Evolutionary conservation across 2,329 filamentous ascomycete species (phyloP).

Genomic region (Paecilomyces variotii): DNA sequence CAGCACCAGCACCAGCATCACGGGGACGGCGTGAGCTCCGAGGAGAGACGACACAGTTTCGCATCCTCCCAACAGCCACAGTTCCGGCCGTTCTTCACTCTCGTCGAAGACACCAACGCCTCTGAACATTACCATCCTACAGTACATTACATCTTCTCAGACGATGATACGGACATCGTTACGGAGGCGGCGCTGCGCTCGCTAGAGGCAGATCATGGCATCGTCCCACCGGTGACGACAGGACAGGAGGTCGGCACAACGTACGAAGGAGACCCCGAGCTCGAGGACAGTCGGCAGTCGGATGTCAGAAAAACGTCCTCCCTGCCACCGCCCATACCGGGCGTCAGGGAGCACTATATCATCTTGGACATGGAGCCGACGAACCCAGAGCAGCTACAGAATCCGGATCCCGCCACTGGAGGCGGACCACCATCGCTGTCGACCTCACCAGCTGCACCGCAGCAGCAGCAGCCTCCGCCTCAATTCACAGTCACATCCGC

Average conservation of each 20-base stretch:
- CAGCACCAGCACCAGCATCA: slow-evolving; percentile 3
- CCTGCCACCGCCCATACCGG: slow-evolving; percentile 40
- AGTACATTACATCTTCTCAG: slow-evolving; percentile 86
- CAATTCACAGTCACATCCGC: slow-evolving; percentile 56
- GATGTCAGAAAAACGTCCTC: slow-evolving; percentile 21
- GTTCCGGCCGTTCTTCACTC: slow-evolving; percentile 77
- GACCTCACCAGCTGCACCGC: slow-evolving; percentile 14
- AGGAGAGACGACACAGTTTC: slow-evolving; percentile 11
- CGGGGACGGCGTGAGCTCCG: slow-evolving; percentile 1
- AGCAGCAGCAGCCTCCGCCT: slow-evolving; percentile 33
- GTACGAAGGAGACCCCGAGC: slow-evolving; percentile 1
- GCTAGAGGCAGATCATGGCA: slow-evolving; percentile 40
- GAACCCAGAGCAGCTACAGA: slow-evolving; percentile 4
- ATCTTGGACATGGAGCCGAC: slow-evolving; percentile 46
- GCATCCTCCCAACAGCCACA: slow-evolving; percentile 26
- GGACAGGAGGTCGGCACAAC: slow-evolving; percentile 6
- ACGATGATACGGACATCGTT: slow-evolving; percentile 76
- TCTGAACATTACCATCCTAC: slow-evolving; percentile 72
- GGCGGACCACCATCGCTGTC: slow-evolving; percentile 14
- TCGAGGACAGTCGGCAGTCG: slow-evolving; percentile 2
- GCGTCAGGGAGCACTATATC: slow-evolving; percentile 48
- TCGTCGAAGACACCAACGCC: slow-evolving; percentile 68
- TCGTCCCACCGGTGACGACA: slow-evolving; percentile 19
- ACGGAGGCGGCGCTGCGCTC: slow-evolving; percentile 56
- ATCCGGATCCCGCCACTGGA: slow-evolving; percentile 7